Base-by-base conservation (phyloP, 2,329 filamentous ascomycete genomes). In the Colletotrichum plurivorum region DNA sequence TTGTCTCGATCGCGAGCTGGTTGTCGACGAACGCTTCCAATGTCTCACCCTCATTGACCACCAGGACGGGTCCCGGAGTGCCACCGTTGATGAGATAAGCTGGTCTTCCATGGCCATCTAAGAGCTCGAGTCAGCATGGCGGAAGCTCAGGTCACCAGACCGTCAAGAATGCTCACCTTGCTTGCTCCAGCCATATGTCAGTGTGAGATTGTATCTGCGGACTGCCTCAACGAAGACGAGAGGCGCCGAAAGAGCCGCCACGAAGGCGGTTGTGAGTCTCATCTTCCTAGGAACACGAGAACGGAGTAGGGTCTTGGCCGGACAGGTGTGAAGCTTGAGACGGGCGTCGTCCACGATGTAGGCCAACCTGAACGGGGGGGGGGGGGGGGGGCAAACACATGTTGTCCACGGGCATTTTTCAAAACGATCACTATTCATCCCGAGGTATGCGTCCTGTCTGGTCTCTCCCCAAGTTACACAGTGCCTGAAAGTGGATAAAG, bases 11-110 rank as follows among this genome's bases (percentile, higher is more conserved):
- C 10, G 43, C 18, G 1, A 67, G 63, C 16, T 67, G 63, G 9
- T 62, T 67, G 13, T 67, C 58, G n/a, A 67, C 63, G 16, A 63
- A 67, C 8, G 63, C 63, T 18, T 67, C 63, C 0, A 67, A n/a
- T 2, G 43, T 67, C 45, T 62, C 58, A 8, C 22, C 63, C 6
- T 62, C 57, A 5, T 67, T n/a, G 2, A 67, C 57, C 2, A 51
- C 56, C 1, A 63, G 45, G 16, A 67, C 57, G 5, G 63, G 63
- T 2, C 63, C 63, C 5, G 63, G 63, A 12, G 63, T 67, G 18
- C 54, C 22, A 10, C 57, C 57, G 18, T 67, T 67, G 16, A 63
- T 63, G 2, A 67, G 58, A 43, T 62, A 67, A 8, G 58, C 22
- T 20, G 63, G 63, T 18, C 63, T 49, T 6, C 63, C 63, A 18